phyloP scores from a whole-genome alignment of 2,329 filamentous ascomycete genomes.

The Cytospora chrysosperma region DNA sequence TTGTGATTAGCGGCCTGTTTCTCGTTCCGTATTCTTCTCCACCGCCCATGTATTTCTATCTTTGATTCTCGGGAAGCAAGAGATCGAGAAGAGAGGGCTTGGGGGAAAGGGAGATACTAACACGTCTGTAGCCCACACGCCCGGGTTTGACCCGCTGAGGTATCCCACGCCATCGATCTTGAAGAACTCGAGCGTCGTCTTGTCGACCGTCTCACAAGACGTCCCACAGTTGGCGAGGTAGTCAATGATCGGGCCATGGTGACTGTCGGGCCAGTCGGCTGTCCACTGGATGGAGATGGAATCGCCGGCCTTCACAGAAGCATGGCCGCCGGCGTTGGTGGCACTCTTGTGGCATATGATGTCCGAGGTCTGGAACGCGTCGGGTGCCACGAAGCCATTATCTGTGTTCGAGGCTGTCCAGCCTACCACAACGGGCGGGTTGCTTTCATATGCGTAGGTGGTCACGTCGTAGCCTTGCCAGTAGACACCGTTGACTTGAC shows the following conservation, averaged over 20 bases:
- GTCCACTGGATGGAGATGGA: slow-evolving; percentile 28
- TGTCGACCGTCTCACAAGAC: slow-evolving; percentile 36
- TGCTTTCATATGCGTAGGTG: slow-evolving; percentile 2
- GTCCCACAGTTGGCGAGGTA: slow-evolving; percentile 38
- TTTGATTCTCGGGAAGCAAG: no score
- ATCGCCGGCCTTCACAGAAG: slow-evolving; percentile 33
- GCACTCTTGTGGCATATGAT: slow-evolving; percentile 40
- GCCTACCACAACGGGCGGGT: slow-evolving; percentile 18
- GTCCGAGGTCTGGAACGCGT: slow-evolving; percentile 34
- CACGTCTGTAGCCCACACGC: slow-evolving; percentile 40
- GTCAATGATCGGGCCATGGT: slow-evolving; percentile 35
- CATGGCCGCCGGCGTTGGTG: slow-evolving; percentile 31
- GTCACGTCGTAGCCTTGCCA: slow-evolving; percentile 20
- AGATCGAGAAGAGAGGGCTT: not conserved
- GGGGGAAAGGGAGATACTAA: slow-evolving; percentile 28
- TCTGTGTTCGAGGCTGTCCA: slow-evolving; percentile 26
- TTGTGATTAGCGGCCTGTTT: not conserved
- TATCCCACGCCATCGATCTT: slow-evolving; percentile 36
- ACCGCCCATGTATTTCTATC: no score
- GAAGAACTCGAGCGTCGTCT: slow-evolving; percentile 37
- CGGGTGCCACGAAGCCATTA: slow-evolving; percentile 41
- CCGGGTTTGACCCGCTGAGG: slow-evolving; percentile 28
- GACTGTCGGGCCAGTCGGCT: slow-evolving; percentile 19
- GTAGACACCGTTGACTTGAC: slow-evolving; percentile 14
- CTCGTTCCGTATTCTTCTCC: not conserved